A percentile compares a stretch with the other conserved stretches of the same genome.
Evolutionary conservation across 169 alveolate species (phyloP).

Genomic region (Neospora caninum): DNA sequence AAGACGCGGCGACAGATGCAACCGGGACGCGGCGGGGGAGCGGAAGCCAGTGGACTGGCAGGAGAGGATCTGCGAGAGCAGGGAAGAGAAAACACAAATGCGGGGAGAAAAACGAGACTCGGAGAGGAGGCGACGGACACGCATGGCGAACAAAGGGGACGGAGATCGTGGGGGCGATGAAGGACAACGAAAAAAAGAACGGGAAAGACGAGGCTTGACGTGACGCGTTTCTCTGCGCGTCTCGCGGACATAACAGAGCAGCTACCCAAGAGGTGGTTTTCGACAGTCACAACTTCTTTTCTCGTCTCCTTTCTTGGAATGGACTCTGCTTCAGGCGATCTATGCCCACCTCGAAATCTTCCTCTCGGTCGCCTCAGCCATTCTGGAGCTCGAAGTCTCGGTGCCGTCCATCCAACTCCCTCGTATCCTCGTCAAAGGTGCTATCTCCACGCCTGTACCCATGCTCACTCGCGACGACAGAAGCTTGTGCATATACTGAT

Average conservation of each 20-base stretch:
- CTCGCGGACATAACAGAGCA: no score
- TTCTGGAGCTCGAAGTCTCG: slow-evolving; percentile 51
- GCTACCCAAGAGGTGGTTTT: no score
- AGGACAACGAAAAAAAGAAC: background rate
- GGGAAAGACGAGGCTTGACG: background rate
- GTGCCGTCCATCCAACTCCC: slow-evolving; percentile 52
- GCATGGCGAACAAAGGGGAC: no score
- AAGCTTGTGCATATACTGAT: background rate
- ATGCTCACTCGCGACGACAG: background rate
- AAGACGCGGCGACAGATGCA: no score
- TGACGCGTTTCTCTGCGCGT: background rate
- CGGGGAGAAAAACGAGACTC: no score
- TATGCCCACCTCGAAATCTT: slow-evolving; percentile 58
- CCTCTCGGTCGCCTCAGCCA: slow-evolving; percentile 53
- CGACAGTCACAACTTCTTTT: background rate
- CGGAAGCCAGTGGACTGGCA: no score
- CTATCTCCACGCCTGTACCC: background rate
- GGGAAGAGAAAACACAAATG: no score
- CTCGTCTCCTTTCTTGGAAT: no score
- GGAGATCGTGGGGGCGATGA: background rate
- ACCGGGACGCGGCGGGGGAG: no score
- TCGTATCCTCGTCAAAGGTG: slow-evolving; percentile 41
- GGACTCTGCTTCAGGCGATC: slow-evolving; percentile 47
- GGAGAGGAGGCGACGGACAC: no score
- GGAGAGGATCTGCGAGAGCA: no score